Evolutionary conservation across 2,329 filamentous ascomycete species (phyloP).

Genomic region (Neospermospora avenae): DNA sequence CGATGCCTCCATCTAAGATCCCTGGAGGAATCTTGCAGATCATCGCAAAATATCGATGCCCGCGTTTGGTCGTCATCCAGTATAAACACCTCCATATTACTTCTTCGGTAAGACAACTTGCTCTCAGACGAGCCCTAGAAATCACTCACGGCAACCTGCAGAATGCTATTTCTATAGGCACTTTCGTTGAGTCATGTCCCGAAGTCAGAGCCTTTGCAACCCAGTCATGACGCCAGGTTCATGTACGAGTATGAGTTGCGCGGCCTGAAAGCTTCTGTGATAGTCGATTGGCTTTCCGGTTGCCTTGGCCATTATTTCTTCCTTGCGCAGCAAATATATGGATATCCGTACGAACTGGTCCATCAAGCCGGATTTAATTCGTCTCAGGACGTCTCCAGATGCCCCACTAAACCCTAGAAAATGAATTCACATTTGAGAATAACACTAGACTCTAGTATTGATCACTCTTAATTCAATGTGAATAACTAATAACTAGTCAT

Average conservation of each 20-base stretch:
- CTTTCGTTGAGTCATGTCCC: too few species aligned
- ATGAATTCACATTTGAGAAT: too few species aligned
- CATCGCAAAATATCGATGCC: background rate
- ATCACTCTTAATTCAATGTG: too few species aligned
- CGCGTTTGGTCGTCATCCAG: background rate
- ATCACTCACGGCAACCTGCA: too few species aligned
- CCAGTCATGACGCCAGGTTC: background rate
- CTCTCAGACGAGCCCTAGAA: background rate
- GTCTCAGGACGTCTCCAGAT: too few species aligned
- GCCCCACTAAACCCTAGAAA: too few species aligned
- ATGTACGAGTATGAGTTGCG: background rate
- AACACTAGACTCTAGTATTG: too few species aligned
- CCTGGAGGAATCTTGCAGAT: slow-evolving; percentile 5
- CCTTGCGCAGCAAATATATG: background rate
- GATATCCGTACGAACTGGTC: background rate
- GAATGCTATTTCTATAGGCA: too few species aligned
- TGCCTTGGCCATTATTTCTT: background rate
- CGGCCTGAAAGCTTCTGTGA: slow-evolving; percentile 1
- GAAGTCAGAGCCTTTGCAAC: background rate
- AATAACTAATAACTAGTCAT: too few species aligned
- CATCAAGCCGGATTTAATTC: background rate
- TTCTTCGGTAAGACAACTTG: too few species aligned
- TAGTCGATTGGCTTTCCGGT: background rate
- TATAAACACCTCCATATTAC: background rate
- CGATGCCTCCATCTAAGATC: background rate